Base-by-base conservation (phyloP, 2,329 filamentous ascomycete species). In the Talaromyces sp. region DNA sequence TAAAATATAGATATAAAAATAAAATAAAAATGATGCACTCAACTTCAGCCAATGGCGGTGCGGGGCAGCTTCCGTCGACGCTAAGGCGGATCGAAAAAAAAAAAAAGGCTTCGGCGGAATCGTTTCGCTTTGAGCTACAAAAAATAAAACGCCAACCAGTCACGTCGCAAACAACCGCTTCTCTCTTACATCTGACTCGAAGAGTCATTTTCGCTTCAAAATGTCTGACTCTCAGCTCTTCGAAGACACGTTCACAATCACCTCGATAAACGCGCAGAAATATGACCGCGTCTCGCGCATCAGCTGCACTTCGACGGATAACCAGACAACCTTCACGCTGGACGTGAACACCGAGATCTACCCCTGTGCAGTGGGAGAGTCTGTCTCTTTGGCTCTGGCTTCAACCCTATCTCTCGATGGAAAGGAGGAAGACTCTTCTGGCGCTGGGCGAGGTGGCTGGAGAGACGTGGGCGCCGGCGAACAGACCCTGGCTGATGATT, bases 261-360 rank as follows among this genome's bases (percentile, higher is more conserved):
- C 87, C 68, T 79, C 85, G 60, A 82, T 92, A 75, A 90, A 96
- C 80, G 85, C 88, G 72, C 85, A 88, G 72, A 96, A 97, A 80
- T 99, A 99, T 79, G 95, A 98, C 80, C 91, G 94, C 66, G 94
- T 97, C 30, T 90, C 91, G 60, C 94, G 95, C 68, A 86, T 98
- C 73, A 86, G 82, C 60, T 92, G 87, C 73, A 90, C 85, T 57
- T 94, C 89, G 28, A 82, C 85, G 68, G 92, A 96, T 78, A 85
- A 85, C 69, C 83, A 86, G 66, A 91, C 90, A 33, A 83, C 86
- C 66, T 88, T 98, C 81, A 88, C 87, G 5, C 89, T 99, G 64
- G 95, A 99, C 79, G 87, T 98, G 78, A 97, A 98, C 82, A 89
- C 87, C 62, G 94, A 99, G 79, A 86, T 99, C 7, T 97, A 95